Base-by-base conservation (phyloP, 768 basidiomycete genomes). In the Rhodosporidiobolus odoratus region DNA sequence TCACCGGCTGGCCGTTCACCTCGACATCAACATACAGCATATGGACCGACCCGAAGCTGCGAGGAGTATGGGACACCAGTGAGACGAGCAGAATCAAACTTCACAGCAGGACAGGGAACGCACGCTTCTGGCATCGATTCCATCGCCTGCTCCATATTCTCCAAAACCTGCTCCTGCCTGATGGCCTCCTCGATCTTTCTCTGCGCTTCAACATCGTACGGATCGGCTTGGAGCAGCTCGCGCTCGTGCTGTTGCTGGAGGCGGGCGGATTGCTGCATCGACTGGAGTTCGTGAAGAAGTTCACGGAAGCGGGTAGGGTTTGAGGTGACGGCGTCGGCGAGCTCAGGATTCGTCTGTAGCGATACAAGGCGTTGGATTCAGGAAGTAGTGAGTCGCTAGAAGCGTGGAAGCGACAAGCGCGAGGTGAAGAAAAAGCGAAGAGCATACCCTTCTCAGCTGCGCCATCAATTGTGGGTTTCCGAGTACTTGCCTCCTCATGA, bases 1-100 rank as follows among this genome's bases (percentile, higher is more conserved):
- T 94, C 45, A 98, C 87, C 6, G 89, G 89, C 69, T 84, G 83
- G 2, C 89, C 88, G 77, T 99, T 99, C 3, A 99, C 92, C 77
- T 97, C 96, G 0, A 93, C 87, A 34, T 88, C 85, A 72, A 98
- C 90, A 76, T 96, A 99, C 65, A 99, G 88, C 96, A 99, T 99
- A 4, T 87, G 89, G 40, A 99, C 96, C 70, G 87, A 84, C 23
- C 92, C 96, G 79, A 99, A 99, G 13, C 87, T 72, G 63, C 23
- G 58, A 19, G 30, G 35, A 21, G 13, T 6, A 30, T 30, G 21
- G 10, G 17, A 35, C 7, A 21, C 6, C 15, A 40, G 41, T 43
- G 50, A 32, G 62, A 1, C 13, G 13, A 50, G 34, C n/a, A 8
- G 27, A 6, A 8, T 3, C 65, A 76, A 68, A 37, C 78, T 77